Base-by-base conservation (phyloP, 2,329 filamentous ascomycete genomes). In the Colletotrichum limetticola region DNA sequence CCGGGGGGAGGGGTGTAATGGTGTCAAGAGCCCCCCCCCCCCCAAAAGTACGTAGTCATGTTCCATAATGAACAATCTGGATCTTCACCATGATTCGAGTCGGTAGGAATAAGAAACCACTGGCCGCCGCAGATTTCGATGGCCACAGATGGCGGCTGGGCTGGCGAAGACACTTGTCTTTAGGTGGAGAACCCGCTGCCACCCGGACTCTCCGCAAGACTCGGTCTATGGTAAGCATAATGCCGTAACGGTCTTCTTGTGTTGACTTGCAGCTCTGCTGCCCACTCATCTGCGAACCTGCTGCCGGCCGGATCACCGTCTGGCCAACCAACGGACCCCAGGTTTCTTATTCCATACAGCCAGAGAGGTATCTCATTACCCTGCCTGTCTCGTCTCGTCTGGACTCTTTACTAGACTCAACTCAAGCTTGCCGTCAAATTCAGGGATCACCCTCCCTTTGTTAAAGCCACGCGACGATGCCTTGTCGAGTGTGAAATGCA, bases 1-100 rank as follows among this genome's bases (percentile, higher is more conserved):
- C 66, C 26, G 71, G 70, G 37, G 46, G 56, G 37, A 30, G 64
- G 37, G 37, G 57, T 19, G 66, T 28, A 52, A 28, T 22, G 32
- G 14, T 65, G 55, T 65, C 37, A 42, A 42, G 37, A 7, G 14
- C 6, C 37, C 37, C 35, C 32, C 32, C 37, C 24, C 4, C 35
- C 32, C 35, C n/a, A 2, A 16, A 19, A 12, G 24, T 12, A 30
- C 46, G 37, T 22, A 30, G 28, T 3, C 12, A 16, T 37, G 14
- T 37, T 35, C 30, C 30, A 26, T 49, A n/a, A 72, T 66, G 61
- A 73, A 35, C 66, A 28, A 62, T 71, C 71, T 71, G 61, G 60
- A 66, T 66, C 67, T 71, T 71, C 56, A 71, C 22, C 66, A 71
- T 73, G 66, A 65, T 73, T 71, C 71, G 71, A 73, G 60, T 60